These are phyloP conservation scores for Ceratobasidium sp. DNA, from an alignment of 1,284 basidiomycete genomes.

Conservation along the genomic window DNA sequence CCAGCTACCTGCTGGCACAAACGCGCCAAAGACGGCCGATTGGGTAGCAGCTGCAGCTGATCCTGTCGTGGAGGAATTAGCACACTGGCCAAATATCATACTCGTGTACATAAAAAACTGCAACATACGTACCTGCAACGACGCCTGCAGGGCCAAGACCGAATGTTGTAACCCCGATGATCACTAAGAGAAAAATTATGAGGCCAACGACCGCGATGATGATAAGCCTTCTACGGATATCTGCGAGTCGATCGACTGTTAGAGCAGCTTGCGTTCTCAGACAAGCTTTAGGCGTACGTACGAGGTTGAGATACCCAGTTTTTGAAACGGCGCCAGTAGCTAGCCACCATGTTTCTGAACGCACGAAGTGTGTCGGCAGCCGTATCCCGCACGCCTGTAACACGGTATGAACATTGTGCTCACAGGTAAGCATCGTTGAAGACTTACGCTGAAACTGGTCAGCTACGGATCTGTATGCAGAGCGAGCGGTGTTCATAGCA, in stretches of 20 bases:
- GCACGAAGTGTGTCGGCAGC: background rate
- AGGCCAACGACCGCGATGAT: background rate
- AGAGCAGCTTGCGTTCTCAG: no score
- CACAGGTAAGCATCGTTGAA: background rate
- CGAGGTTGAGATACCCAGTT: conserved; percentile 3
- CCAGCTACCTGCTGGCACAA: background rate
- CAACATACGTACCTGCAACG: conserved; percentile 1
- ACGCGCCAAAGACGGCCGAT: background rate
- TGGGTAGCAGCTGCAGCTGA: conserved; percentile 8
- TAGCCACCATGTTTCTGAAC: background rate
- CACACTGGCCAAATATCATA: no score
- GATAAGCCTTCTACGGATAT: background rate
- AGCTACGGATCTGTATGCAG: background rate
- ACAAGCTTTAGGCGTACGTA: background rate
- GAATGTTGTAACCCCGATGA: background rate
- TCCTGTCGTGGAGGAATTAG: background rate
- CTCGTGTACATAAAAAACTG: background rate
- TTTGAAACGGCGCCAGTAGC: background rate
- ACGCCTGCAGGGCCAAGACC: conserved; percentile 6
- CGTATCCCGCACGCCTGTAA: background rate
- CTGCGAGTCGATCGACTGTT: background rate
- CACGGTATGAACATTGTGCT: background rate
- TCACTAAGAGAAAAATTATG: background rate
- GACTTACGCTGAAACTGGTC: background rate
- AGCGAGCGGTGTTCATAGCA: background rate